These are phyloP conservation scores for Fragaria ananassa DNA, from an alignment of 306 rosid species.

Conservation along the genomic window DNA sequence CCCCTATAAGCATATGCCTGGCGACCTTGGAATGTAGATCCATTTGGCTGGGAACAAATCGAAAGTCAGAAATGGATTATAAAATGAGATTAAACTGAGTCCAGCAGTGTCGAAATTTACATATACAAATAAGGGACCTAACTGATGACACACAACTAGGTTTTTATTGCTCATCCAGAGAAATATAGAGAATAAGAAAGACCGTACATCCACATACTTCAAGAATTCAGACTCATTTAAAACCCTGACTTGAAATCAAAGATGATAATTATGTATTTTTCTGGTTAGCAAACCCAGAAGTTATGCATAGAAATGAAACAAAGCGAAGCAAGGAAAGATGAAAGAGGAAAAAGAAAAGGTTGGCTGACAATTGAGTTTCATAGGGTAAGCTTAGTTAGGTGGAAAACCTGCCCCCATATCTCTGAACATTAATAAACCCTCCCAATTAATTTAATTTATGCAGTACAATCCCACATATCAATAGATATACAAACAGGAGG, in stretches of 20 bases:
- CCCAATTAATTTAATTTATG: neutral
- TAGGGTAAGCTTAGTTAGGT: neutral
- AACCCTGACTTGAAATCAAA: neutral
- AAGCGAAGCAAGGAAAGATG: neutral
- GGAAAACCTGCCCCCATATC: neutral
- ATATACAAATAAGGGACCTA: neutral
- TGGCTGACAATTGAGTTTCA: neutral
- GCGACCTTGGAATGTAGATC: slow-evolving; percentile 50
- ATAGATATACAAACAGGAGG: neutral
- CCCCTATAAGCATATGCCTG: slow-evolving; percentile 52
- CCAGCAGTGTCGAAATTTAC: neutral
- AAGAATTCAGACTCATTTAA: neutral
- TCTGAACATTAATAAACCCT: neutral
- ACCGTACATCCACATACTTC: neutral
- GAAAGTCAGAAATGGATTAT: neutral
- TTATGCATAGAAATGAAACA: neutral
- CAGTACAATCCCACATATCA: neutral
- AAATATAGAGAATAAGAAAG: neutral
- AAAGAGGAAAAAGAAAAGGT: neutral
- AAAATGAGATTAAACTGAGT: neutral
- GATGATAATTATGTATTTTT: neutral
- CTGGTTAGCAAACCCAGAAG: neutral
- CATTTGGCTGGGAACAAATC: slow-evolving; percentile 47
- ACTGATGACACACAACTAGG: neutral
- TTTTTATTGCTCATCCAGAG: neutral